Conservation (phyloP, 2,329 filamentous ascomycete species). For the Lithohypha guttulata region DNA sequence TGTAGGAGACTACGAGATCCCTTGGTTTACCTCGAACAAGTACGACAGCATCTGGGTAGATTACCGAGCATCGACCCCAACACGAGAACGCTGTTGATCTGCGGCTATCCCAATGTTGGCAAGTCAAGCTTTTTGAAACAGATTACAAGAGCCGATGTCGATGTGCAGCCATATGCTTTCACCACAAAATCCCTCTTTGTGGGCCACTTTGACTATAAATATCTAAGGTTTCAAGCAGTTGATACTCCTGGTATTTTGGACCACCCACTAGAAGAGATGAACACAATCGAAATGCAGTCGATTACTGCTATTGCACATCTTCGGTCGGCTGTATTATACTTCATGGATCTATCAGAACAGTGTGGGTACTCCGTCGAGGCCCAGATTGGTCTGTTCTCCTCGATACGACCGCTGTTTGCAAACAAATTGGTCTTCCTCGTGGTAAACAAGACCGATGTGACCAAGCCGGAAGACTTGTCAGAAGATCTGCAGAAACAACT, state of each 20-base stretch:
- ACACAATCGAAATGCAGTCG: constrained; percentile 98
- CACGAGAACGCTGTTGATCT: constrained; percentile 88
- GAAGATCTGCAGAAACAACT: constrained; percentile 66
- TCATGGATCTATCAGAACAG: constrained; percentile 95
- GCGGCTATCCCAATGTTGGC: constrained; percentile 94
- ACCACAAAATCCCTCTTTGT: constrained; percentile 96
- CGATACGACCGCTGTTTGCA: constrained; percentile 90
- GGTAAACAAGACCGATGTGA: constrained; percentile 96
- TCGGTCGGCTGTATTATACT: constrained; percentile 88
- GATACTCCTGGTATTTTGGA: constrained; percentile 98
- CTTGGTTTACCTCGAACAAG: constrained; percentile 88
- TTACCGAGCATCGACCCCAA: constrained; percentile 97
- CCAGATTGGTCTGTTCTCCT: constrained; percentile 90
- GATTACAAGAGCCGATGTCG: constrained; percentile 87
- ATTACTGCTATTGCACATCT: constrained; percentile 97
- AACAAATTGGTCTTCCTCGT: constrained; percentile 97
- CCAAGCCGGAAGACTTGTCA: constrained; percentile 76
- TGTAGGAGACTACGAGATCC: constrained; percentile 91
- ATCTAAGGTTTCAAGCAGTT: constrained; percentile 80
- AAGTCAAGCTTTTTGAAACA: constrained; percentile 93
- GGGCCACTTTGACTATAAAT: constrained; percentile 96
- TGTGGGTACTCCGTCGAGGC: constrained; percentile 88
- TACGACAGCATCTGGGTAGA: constrained; percentile 92
- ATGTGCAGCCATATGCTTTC: constrained; percentile 96
- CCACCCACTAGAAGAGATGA: constrained; percentile 97